Base-by-base conservation (phyloP, 768 basidiomycete genomes). In the Suillus variegatus region DNA sequence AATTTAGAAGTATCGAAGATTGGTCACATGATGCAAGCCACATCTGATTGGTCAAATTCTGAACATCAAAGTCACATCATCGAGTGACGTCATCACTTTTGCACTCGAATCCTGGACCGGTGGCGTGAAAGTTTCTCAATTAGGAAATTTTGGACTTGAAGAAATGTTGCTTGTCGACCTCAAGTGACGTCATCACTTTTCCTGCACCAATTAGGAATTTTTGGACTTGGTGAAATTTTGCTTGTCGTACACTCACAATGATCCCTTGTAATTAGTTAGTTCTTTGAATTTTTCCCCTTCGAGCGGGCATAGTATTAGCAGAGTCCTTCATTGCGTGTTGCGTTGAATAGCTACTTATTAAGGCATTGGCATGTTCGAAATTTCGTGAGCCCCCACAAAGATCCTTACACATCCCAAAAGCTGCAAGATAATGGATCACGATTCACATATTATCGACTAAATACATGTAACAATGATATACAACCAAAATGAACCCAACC, bases 21-120 rank as follows among this genome's bases (percentile, higher is more conserved):
- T 47, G 46, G n/a, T 47, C 46, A 47, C 46, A 47, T 47, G n/a
- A 47, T 47, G n/a, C 46, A n/a, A 47, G 46, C 46, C n/a, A 41
- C 40, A 41, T 41, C 40, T 1, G 14, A 41, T 41, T 46, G 46
- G 20, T 46, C 20, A 20, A 46, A 44, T 18, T 44, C 2, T 44
- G 43, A 44, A 13, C 41, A 41, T 41, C 41, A 41, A 41, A 41
- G 36, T 38, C 36, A 38, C 36, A 38, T 38, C 36, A 5, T 38
- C 9, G 41, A 44, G 20, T 46, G 46, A 46, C 46, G 7, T 46
- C 10, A 12, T 46, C 9, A 46, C 44, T 46, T 44, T 46, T 46
- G 40, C 40, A 44, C 43, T 44, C 43, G 16, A 44, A 44, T 44
- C 47, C 47, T 47, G 47, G 7, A 47, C 46, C 10, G 38, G 4